Evolutionary conservation across 805 yeast genomes (phyloP).

Genomic region (Candida xyloterini): DNA sequence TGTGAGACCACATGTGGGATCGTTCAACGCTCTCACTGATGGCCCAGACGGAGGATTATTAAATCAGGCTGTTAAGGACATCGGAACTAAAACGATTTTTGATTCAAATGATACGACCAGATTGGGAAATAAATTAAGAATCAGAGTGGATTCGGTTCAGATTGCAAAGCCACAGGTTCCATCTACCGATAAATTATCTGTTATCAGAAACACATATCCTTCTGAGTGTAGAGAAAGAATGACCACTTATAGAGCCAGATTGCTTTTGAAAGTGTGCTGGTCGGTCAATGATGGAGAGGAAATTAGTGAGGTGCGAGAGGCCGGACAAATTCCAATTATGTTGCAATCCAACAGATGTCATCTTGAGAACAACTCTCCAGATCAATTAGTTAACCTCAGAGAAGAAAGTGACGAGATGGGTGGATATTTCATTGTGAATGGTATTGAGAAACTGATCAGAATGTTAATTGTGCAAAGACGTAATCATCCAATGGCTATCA

Average conservation of each 20-base stretch:
- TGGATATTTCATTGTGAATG: conserved; percentile 93
- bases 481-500: conserved; percentile 96
- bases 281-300: conserved; percentile 86
- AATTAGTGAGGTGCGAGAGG: conserved; percentile 77
- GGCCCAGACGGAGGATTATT: conserved; percentile 84
- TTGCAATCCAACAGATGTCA: conserved; percentile 89
- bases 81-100: conserved; percentile 80
- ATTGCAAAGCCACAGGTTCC: conserved; percentile 80
- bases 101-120: conserved; percentile 70
- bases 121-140: conserved; percentile 78
- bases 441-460: conserved; percentile 93
- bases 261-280: conserved; percentile 80
- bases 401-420: conserved; percentile 97
- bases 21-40: conserved; percentile 91
- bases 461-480: conserved; percentile 98
- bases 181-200: conserved; percentile 64
- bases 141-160: conserved; percentile 88
- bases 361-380: conserved; percentile 77
- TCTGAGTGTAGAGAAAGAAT: conserved; percentile 88
- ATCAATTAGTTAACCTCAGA: conserved; percentile 67
- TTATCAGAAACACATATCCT: conserved; percentile 78
- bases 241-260: conserved; percentile 73
- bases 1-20: conserved; percentile 91
- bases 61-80: conserved; percentile 82
- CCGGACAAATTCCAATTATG: conserved; percentile 91